Evolutionary conservation across 1,284 basidiomycete genomes (phyloP).

Genomic region (Leccinum pallidistipes): DNA sequence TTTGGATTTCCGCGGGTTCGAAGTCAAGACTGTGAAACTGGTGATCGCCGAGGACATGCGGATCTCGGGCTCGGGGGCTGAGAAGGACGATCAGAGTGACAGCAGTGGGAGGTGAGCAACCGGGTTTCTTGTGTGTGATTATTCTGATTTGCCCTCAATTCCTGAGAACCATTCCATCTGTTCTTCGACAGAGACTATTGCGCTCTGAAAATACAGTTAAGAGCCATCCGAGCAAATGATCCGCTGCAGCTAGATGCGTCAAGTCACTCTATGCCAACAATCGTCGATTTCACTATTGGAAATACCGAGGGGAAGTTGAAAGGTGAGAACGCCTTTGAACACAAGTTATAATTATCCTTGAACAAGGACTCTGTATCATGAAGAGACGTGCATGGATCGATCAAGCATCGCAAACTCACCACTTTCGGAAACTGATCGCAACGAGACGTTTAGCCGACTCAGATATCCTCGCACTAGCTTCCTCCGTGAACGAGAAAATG

Average conservation of each 20-base stretch:
- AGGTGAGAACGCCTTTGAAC: constrained; percentile 9
- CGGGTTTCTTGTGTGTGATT: not conserved
- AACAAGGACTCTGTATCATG: not conserved
- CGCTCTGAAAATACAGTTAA: constrained; percentile 68
- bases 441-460: not conserved
- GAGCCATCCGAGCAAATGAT: constrained; percentile 45
- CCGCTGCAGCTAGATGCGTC: constrained; percentile 25
- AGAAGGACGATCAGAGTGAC: constrained; percentile 4
- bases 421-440: constrained; percentile 4
- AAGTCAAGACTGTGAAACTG: constrained; percentile 73
- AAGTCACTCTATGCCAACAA: constrained; percentile 14
- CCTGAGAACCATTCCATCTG: not conserved
- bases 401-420: not conserved
- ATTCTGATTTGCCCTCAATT: constrained; percentile 1
- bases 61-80: not conserved
- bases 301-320: constrained; percentile 3
- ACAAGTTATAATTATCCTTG: not conserved
- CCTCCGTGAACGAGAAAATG: constrained; percentile 1
- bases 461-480: not conserved
- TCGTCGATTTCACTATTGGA: not conserved
- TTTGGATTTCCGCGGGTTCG: constrained; percentile 68
- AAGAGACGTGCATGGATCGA: constrained; percentile 6
- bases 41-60: constrained; percentile 32
- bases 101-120: constrained; percentile 14
- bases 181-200: constrained; percentile 60